Evolutionary conservation across 2,329 filamentous ascomycete genomes (phyloP).

Genomic region (Phialophora macrospora): DNA sequence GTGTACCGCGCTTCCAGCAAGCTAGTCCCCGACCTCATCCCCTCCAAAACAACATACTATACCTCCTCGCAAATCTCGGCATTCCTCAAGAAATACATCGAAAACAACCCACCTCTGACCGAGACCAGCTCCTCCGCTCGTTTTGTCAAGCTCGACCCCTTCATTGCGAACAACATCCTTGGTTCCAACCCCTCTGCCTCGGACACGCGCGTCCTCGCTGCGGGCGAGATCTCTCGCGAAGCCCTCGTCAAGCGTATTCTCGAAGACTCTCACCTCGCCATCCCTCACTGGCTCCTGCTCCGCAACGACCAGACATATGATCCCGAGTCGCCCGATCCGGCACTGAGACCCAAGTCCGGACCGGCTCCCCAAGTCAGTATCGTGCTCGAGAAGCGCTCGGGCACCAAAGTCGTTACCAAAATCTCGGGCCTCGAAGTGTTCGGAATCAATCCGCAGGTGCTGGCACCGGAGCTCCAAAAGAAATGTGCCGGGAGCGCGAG

Average conservation of each 20-base stretch:
- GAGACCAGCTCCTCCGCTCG: conserved; percentile 50
- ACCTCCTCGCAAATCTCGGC: conserved; percentile 64
- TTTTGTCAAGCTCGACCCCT: conserved; percentile 65
- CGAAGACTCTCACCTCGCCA: conserved; percentile 54
- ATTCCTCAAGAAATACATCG: conserved; percentile 63
- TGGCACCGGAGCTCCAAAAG: conserved; percentile 70
- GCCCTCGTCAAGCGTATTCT: conserved; percentile 64
- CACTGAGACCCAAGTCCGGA: conserved; percentile 65
- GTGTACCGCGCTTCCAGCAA: conserved; percentile 64
- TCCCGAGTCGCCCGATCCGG: conserved; percentile 44
- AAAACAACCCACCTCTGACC: conserved; percentile 34
- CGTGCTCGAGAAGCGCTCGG: conserved; percentile 66
- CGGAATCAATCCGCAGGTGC: conserved; percentile 61
- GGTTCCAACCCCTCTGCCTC: conserved; percentile 56
- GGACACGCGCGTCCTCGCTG: conserved; percentile 62
- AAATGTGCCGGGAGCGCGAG: conserved; percentile 71
- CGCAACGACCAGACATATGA: conserved; percentile 51
- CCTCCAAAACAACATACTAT: conserved; percentile 60
- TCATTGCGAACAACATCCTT: conserved; percentile 66
- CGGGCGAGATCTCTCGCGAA: conserved; percentile 64
- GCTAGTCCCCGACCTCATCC: conserved; percentile 60
- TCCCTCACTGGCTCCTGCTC: conserved; percentile 63
- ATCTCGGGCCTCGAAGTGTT: conserved; percentile 66
- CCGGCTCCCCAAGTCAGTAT: conserved; percentile 64
- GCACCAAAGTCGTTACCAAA: conserved; percentile 69